These are phyloP conservation scores for Solanum aculeatissimum DNA, from an alignment of 305 asterid species.

Conservation along the genomic window DNA sequence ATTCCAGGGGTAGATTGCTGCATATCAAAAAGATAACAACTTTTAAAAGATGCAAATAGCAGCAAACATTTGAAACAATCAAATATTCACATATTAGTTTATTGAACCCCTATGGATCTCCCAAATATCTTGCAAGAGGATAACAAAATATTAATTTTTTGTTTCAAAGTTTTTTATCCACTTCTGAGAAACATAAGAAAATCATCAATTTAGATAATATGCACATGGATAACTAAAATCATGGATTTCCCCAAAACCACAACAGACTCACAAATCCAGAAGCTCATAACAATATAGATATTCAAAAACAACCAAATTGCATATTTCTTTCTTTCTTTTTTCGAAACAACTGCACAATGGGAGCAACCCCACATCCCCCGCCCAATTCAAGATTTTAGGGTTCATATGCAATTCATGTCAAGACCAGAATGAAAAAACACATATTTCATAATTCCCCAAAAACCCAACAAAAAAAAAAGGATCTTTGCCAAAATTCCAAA, in stretches of 20 bases:
- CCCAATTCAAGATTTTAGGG: background rate
- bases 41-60: background rate
- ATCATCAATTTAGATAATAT: background rate
- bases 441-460: background rate
- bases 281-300: background rate
- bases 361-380: background rate
- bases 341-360: background rate
- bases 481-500: background rate
- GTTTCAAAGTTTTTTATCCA: background rate
- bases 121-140: background rate
- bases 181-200: background rate
- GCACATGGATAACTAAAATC: background rate
- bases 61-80: background rate
- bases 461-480: background rate
- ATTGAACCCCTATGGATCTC: background rate
- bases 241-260: background rate
- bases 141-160: background rate
- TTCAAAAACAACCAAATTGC: background rate
- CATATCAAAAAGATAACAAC: background rate
- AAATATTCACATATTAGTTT: background rate
- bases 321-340: background rate
- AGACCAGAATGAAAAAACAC: background rate
- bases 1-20: conserved; percentile 22
- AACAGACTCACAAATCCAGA: background rate
- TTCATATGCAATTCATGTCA: background rate